Base-by-base conservation (phyloP, 2,329 filamentous ascomycete genomes). In the Fusarium floridanum region DNA sequence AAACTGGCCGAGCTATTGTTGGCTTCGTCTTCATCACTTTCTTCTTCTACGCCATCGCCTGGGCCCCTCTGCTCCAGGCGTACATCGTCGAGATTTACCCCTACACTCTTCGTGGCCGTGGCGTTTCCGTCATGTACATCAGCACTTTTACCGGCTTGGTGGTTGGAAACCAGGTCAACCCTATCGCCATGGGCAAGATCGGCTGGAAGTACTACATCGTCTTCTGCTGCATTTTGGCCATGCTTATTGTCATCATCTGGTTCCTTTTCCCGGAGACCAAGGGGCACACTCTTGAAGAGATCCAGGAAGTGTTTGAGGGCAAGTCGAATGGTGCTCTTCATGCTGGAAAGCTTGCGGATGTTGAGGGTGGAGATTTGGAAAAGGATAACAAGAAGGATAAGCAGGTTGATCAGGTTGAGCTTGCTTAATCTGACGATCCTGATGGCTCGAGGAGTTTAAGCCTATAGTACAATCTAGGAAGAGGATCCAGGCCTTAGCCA, bases 121-220 rank as follows among this genome's bases (percentile, higher is more conserved):
- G 75, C 9, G 66, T 78, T 10, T 76, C 76, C 0, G 10, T 66
- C 7, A 76, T 77, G 71, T 74, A 78, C 16, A 27, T 78, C 32
- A 66, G 71, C 6, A 77, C 71, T 1, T 77, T 75, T 14, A 57
- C 70, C 0, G 67, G 64, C 5, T 48, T 81, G 14, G 80, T 77
- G 1, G 81, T 85, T 50, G 83, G 82, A 22, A 83, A 83, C 66
- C 83, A 83, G 50, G 81, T 84, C 55, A 85, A 84, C 59, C 85
- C 84, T 0, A 82, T 86, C 6, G 84, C 82, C 0, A 80, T 86
- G 61, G 70, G 77, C 2, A 77, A 70, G 0, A 81, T 86, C 12
- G 76, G 71, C 0, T 86, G 84, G 83, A 83, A 79, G 57, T 85
- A 85, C 67, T 86, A 84, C 55, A 80, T 82, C 43, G 78, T 85